Percentiles rank a stretch among this genome's conserved stretches.
Conservation (phyloP, 805 yeast genomes). For the Schizosaccharomyces octosporus region DNA sequence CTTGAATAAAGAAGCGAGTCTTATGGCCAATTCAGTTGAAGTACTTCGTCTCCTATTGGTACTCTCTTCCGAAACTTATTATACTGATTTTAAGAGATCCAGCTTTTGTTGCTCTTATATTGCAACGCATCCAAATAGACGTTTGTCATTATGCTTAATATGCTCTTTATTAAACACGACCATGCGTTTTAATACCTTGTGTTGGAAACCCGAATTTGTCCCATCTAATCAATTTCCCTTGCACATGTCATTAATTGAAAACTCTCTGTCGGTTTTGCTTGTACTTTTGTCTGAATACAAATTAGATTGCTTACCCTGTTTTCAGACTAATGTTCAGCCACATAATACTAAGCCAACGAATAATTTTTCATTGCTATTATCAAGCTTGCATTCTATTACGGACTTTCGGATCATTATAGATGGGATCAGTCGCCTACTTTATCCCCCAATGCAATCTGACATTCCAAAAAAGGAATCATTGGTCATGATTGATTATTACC, state of each 20-base stretch:
- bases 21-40: conserved; percentile 19
- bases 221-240: not conserved
- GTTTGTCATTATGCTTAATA: conserved; percentile 24
- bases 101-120: conserved; percentile 37
- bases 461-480: conserved; percentile 4
- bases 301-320: conserved; percentile 17
- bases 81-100: conserved; percentile 23
- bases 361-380: conserved; percentile 13
- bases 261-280: not conserved
- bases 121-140: conserved; percentile 16
- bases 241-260: not conserved
- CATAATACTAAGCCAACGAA: conserved; percentile 3
- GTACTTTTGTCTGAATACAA: conserved; percentile 6
- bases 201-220: not conserved
- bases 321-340: conserved; percentile 22
- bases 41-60: conserved; percentile 35
- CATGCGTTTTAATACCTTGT: not conserved
- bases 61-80: conserved; percentile 37
- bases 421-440: conserved; percentile 12
- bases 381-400: conserved; percentile 13
- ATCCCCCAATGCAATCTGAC: conserved; percentile 18
- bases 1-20: conserved; percentile 9
- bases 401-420: conserved; percentile 16
- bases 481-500: not conserved
- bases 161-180: conserved; percentile 45